Base-by-base conservation (phyloP, 1,284 basidiomycete species). In the Cystodermella granulosa region DNA sequence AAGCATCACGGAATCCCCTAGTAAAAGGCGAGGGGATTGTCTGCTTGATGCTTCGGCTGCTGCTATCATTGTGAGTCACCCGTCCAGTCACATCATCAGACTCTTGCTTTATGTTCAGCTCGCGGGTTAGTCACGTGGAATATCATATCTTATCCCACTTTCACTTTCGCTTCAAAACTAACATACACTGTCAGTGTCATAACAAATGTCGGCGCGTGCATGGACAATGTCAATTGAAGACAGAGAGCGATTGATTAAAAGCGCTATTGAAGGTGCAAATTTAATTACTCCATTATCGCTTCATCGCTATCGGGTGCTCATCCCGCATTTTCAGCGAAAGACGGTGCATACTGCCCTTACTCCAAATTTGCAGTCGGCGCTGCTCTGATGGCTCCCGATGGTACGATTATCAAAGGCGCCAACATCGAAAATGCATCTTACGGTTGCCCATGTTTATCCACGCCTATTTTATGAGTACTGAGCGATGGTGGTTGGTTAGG, bases 381-480 rank as follows among this genome's bases (percentile, higher is more conserved):
- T 0, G 86, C 90, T 0, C 68, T 95, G 11, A 68, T 94, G 16
- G 73, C 81, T 2, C 62, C 75, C 1, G 77, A 84, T 48, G 90
- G 88, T 1, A 67, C 73, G 13, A 79, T 94, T 34, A 76, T 92
- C 50, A 85, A 80, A 45, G 91, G 92, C 4, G 81, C 84, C 31
- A 95, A 94, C 59, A 77, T 95, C 48, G 92, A 96, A 68, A 95
- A 95, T 58, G 90, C 90, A 0, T 89, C 88, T 0, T 93, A 91
- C 61, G 87, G 92, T 87, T 8, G 26, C n/a, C n/a, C n/a, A n/a
- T n/a, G n/a, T n/a, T n/a, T n/a, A n/a, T n/a, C n/a, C n/a, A n/a
- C n/a, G n/a, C n/a, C n/a, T 43, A 23, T 65, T 49, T 26, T 40
- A 28, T 28, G 42, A 15, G 16, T 21, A 28, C 21, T 41, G 21